Base-by-base conservation (phyloP, 768 basidiomycete genomes). In the Leccinum truebloodii region DNA sequence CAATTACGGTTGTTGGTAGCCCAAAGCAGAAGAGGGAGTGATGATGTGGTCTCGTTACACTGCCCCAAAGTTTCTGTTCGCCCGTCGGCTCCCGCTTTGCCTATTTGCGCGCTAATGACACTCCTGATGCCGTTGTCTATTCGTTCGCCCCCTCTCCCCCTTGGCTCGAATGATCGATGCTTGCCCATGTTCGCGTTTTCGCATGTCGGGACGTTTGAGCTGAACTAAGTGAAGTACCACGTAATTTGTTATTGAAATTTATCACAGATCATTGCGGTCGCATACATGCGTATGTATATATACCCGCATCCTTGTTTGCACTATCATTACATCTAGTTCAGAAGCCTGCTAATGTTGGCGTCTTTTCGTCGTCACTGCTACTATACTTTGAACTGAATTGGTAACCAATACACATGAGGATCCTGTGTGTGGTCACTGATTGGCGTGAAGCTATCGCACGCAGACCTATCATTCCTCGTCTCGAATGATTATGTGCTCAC, bases 11-110 rank as follows among this genome's bases (percentile, higher is more conserved):
- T 22, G 57, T 84, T 13, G 60, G 73, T 20, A 72, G 24, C 13
- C 9, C 22, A n/a, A 70, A 77, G 63, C 58, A 65, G 46, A 78
- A 81, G 71, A 65, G 48, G 3, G 75, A 73, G 32, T 75, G 65
- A 69, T 26, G 14, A 18, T 4, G 7, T 7, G 37, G 20, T 18
- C 28, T 32, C 13, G 10, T 28, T 34, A 7, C 28, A 4, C 32
- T 26, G 5, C 12, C 26, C 6, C 41, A 28, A 28, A 28, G 28
- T n/a, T 34, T 28, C 7, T 20, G 22, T 35, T 20, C 12, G n/a
- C 10, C 20, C 20, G 12, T 35, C 54, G 16, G 14, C 37, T 32
- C 28, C 28, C n/a, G 6, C 41, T 12, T 44, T 44, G 41, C 9
- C 10, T 20, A 46, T 22, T 22, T 46, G 44, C 12, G 10, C 44